Base-by-base conservation (phyloP, 306 rosid species). In the Myrica gale region DNA sequence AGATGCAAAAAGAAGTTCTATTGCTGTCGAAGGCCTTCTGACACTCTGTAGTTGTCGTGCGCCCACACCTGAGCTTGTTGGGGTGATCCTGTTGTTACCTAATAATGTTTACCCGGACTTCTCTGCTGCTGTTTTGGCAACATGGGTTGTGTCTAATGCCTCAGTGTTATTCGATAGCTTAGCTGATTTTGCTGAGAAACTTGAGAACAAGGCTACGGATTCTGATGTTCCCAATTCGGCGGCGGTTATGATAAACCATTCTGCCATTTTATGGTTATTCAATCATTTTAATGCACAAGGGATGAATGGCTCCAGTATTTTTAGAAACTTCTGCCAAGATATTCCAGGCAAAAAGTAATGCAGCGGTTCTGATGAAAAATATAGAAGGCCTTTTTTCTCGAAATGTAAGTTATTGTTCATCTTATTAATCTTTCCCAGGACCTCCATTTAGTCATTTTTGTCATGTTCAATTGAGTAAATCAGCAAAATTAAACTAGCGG, bases 31-130 rank as follows among this genome's bases (percentile, higher is more conserved):
- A 76, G 81, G 81, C 56, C 78, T 81, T 71, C 58, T 81, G 45
- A 54, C 80, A 39, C 58, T 81, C 17, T 76, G 85, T 48, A 39
- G 71, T 50, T 76, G 73, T 57, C 48, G 44, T 19, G 75, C 74
- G 37, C 85, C 85, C 37, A 76, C 71, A 6, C 85, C 81, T 55
- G 81, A 72, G 66, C 81, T 81, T 71, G 85, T 76, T 72, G 85
- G 77, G 65, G 78, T 78, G 39, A 67, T 81, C 74, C 76, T 81
- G 81, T 72, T 77, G 7, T 66, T 81, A 72, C 85, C 85, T 13
- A 81, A 72, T 76, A 68, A 72, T 67, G 50, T 53, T 42, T 72
- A 61, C 50, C 73, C 44, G 12, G 83, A 63, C 32, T 83, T 83
- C 37, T 65, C 72, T 47, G 74, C 81, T 43, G 66, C 81, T 15